Evolutionary conservation across 2,329 filamentous ascomycete species (phyloP).

Genomic region (Sporothrix sp.): DNA sequence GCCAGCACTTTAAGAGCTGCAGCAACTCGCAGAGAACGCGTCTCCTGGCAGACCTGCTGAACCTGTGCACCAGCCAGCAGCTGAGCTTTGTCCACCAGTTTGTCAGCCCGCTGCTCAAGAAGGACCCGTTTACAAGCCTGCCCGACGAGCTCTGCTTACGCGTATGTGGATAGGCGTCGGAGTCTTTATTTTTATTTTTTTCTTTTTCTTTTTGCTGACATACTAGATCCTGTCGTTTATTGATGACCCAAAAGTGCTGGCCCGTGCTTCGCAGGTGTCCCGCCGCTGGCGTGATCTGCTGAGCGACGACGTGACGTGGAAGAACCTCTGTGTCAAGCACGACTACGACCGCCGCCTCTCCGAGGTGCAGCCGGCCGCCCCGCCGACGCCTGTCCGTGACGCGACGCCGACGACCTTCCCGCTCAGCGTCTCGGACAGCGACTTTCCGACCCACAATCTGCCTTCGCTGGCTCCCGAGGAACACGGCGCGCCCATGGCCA

Average conservation of each 20-base stretch:
- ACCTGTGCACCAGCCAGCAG: conserved; percentile 89
- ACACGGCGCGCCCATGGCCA: conserved; percentile 25
- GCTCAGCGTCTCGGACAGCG: conserved; percentile 23
- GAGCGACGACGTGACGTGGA: conserved; percentile 97
- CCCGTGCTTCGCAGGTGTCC: conserved; percentile 92
- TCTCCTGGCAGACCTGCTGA: conserved; percentile 78
- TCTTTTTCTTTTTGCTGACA: neutral
- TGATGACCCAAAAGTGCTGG: conserved; percentile 89
- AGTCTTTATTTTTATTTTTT: neutral
- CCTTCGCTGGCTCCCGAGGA: conserved; percentile 27
- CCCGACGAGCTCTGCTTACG: conserved; percentile 88
- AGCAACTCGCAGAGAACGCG: conserved; percentile 67
- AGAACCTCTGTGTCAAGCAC: conserved; percentile 91
- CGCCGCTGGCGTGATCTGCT: conserved; percentile 86
- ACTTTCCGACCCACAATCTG: conserved; percentile 8
- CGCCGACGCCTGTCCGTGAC: conserved; percentile 20
- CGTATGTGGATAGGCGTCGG: conserved; percentile 40
- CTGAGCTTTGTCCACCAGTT: conserved; percentile 95
- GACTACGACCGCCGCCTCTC: conserved; percentile 62
- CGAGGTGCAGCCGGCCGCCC: conserved; percentile 33
- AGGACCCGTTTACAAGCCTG: conserved; percentile 86
- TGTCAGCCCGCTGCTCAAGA: conserved; percentile 86
- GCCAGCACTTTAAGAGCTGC: conserved; percentile 70
- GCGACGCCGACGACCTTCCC: conserved; percentile 26
- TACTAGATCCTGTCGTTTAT: conserved; percentile 88